Evolutionary conservation across 176 grass and related monocot genomes (phyloP).

Genomic region (Bothriochloa decipiens): DNA sequence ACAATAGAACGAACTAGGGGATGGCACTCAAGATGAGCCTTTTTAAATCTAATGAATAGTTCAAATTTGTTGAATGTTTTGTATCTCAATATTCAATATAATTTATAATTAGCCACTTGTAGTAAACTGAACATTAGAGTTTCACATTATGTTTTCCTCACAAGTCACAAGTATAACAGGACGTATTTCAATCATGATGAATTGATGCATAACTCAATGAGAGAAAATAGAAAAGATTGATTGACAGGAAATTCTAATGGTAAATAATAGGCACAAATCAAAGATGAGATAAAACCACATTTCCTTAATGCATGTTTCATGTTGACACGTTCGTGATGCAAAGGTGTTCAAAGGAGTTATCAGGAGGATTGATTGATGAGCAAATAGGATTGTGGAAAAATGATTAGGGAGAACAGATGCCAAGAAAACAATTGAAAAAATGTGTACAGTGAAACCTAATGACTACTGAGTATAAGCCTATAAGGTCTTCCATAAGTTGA

Average conservation of each 20-base stretch:
- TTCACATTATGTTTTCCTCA: neutral
- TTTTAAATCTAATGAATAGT: conserved; percentile 7
- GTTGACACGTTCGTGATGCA: neutral
- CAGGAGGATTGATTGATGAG: too few species aligned
- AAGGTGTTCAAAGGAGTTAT: conserved; percentile 5
- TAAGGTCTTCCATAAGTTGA: neutral
- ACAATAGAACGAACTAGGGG: neutral
- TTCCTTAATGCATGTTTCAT: neutral
- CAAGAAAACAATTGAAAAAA: neutral
- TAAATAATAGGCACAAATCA: neutral
- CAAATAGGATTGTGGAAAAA: too few species aligned
- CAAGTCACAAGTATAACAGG: too few species aligned
- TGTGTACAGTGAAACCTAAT: conserved; percentile 24
- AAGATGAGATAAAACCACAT: neutral
- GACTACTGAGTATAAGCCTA: conserved; percentile 25
- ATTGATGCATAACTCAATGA: neutral
- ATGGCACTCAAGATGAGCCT: neutral
- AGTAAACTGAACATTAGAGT: conserved; percentile 16
- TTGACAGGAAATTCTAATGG: neutral
- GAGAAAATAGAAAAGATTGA: neutral
- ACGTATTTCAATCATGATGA: neutral
- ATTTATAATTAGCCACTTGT: conserved; percentile 3
- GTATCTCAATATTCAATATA: neutral
- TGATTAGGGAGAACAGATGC: too few species aligned
- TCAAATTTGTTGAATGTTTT: conserved; percentile 29